These are phyloP conservation scores for Nicotiana undulata DNA, from an alignment of 257 asterid species.

Conservation along the genomic window DNA sequence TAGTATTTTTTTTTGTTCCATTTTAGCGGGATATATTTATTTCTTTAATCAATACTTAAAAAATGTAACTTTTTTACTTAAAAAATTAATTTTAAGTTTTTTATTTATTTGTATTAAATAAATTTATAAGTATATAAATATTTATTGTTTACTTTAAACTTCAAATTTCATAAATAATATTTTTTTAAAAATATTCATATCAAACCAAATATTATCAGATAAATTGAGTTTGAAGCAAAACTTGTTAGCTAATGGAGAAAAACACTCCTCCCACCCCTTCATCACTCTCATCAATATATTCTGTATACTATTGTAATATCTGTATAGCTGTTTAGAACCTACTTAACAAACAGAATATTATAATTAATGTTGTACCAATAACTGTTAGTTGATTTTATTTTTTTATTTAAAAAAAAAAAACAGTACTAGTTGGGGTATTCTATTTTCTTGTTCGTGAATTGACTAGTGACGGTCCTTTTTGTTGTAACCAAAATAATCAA, in stretches of 20 bases:
- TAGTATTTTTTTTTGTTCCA: no score
- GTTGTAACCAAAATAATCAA: constrained; percentile 17
- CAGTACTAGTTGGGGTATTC: not conserved
- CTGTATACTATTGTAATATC: not conserved
- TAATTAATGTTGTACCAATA: constrained; percentile 2
- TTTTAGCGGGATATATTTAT: no score
- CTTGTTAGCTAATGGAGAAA: not conserved
- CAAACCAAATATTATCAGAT: no score
- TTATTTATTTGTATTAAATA: no score
- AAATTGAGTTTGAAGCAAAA: no score
- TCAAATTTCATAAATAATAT: no score
- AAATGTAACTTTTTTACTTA: no score
- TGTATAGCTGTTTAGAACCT: not conserved
- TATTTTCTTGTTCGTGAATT: constrained; percentile 28
- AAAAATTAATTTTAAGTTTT: no score
- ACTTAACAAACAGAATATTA: not conserved
- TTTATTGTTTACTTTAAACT: no score
- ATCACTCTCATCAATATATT: not conserved
- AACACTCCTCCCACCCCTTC: not conserved
- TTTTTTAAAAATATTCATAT: no score
- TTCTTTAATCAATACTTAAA: no score
- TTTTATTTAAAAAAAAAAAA: not conserved
- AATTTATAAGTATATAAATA: no score
- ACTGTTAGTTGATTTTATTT: not conserved
- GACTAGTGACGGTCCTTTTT: constrained; percentile 28